Conservation (phyloP, 208 protist species). For the Crithidia bombi region DNA sequence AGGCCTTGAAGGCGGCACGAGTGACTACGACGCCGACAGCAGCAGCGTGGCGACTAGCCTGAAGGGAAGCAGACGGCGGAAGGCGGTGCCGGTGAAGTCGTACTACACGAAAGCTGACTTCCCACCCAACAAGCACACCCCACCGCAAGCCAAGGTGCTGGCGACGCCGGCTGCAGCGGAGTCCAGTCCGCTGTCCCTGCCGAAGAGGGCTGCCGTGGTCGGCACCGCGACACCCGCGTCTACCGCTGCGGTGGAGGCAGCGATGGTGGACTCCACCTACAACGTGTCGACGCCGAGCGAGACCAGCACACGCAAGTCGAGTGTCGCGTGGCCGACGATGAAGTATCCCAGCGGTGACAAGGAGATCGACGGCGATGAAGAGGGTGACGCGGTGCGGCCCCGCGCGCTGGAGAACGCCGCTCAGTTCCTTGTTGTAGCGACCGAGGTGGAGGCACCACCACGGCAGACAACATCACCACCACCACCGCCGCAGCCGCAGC, state of each 20-base stretch:
- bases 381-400: conserved; percentile 3
- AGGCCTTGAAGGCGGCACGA: background rate
- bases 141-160: conserved; percentile 1
- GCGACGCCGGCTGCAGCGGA: background rate
- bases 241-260: background rate
- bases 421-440: background rate
- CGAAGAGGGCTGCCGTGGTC: background rate
- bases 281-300: conserved; percentile 16
- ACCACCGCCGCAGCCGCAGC: background rate
- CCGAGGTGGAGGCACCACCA: background rate
- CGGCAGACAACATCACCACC: background rate
- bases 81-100: background rate
- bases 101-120: conserved; percentile 13
- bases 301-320: conserved; percentile 5
- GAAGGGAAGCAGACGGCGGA: background rate
- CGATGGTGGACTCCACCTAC: background rate
- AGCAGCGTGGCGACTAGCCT: background rate
- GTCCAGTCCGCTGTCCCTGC: background rate
- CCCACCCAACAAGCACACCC: background rate
- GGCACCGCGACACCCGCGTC: background rate
- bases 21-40: background rate
- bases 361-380: conserved; percentile 11
- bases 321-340: background rate
- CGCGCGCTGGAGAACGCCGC: background rate
- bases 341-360: background rate